phyloP scores from a whole-genome alignment of 2,329 filamentous ascomycete species.

The Sporothrix dimorphospora region DNA sequence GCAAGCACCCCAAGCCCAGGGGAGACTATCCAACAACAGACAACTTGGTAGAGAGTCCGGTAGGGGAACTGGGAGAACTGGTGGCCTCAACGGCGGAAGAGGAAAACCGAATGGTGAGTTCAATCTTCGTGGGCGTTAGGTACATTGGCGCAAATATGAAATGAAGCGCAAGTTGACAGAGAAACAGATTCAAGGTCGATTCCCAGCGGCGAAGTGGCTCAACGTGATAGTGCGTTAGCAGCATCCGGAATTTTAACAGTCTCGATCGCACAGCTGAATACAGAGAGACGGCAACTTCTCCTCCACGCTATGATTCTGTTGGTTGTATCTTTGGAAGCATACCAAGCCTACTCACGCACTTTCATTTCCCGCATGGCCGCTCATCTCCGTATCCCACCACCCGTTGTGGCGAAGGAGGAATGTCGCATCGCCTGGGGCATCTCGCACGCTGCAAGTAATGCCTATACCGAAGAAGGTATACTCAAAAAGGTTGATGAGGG shows the following conservation, averaged over 20 bases:
- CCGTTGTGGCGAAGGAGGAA: conserved; percentile 71
- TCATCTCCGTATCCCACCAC: conserved; percentile 69
- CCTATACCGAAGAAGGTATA: conserved; percentile 66
- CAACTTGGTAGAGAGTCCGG: background rate
- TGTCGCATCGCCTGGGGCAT: conserved; percentile 73
- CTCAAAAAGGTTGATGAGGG: conserved; percentile 67
- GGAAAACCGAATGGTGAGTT: conserved; percentile 19
- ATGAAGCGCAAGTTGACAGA: background rate
- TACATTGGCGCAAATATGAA: background rate
- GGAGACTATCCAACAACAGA: conserved; percentile 17
- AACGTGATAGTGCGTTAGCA: background rate
- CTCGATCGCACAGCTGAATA: conserved; percentile 53
- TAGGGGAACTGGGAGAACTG: background rate
- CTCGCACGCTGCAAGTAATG: conserved; percentile 69
- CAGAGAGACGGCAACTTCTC: conserved; percentile 67
- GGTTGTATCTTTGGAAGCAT: conserved; percentile 75
- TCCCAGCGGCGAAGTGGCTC: background rate
- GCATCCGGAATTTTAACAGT: background rate
- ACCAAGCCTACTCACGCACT: conserved; percentile 72
- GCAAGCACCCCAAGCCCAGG: conserved; percentile 36
- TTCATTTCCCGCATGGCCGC: conserved; percentile 71
- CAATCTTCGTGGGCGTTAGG: background rate
- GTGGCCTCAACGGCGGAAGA: background rate
- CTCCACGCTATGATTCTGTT: conserved; percentile 74
- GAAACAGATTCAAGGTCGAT: background rate